phyloP scores from a whole-genome alignment of 2,329 filamentous ascomycete species.

The Botrytis byssoidea region DNA sequence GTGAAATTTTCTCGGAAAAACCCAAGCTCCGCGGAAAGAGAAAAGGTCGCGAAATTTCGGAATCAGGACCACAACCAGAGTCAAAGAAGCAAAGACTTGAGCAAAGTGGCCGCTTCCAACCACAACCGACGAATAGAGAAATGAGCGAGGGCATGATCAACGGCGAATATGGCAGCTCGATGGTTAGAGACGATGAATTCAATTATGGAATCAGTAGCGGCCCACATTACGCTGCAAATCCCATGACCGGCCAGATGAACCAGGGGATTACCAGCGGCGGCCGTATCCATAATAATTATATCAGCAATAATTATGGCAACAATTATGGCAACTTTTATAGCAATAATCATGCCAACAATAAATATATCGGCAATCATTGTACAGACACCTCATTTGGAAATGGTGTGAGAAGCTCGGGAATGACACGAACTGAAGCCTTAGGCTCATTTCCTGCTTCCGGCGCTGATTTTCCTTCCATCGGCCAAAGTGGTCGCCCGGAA shows the following conservation, averaged over 20 bases:
- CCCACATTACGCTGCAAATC: not conserved
- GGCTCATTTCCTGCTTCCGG: not conserved
- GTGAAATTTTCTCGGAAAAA: not conserved
- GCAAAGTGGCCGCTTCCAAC: not conserved
- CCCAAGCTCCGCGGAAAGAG: not conserved
- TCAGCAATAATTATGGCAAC: not conserved
- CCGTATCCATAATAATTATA: not conserved
- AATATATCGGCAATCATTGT: accelerated
- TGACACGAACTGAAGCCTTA: not conserved
- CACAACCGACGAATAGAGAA: accelerated
- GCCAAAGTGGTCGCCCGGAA: not conserved
- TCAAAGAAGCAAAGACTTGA: not conserved
- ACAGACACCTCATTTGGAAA: not conserved
- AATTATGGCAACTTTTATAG: no score
- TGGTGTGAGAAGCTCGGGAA: not conserved
- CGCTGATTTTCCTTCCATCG: not conserved
- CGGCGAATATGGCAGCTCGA: not conserved
- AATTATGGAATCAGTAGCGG: not conserved
- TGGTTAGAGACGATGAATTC: not conserved
- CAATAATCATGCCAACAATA: no score
- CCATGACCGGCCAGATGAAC: not conserved
- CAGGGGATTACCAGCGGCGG: not conserved
- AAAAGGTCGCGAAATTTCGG: not conserved
- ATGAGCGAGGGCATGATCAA: no score
- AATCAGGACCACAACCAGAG: not conserved